These are phyloP conservation scores for Hibiscus trionum DNA, from an alignment of 345 rosid species.

Conservation along the genomic window DNA sequence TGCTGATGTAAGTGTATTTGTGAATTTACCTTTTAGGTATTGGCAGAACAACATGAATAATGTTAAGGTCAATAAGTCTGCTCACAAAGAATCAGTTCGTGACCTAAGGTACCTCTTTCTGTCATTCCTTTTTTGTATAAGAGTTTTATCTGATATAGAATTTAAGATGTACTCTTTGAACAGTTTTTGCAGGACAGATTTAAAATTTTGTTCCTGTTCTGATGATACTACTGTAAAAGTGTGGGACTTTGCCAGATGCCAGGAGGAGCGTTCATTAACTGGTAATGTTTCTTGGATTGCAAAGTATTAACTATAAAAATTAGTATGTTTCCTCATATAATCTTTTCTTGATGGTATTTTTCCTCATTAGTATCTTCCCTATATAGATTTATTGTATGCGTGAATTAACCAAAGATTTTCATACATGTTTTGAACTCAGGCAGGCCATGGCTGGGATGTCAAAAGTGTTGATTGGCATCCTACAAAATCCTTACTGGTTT, in stretches of 20 bases:
- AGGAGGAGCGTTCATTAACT: constrained; percentile 80
- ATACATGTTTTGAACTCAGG: constrained; percentile 72
- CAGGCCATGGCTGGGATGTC: constrained; percentile 99
- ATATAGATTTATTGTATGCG: neutral
- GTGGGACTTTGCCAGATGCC: constrained; percentile 95
- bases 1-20: neutral
- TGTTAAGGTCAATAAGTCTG: constrained; percentile 89
- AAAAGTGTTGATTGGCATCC: constrained; percentile 99
- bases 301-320: neutral
- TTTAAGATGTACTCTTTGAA: constrained; percentile 19
- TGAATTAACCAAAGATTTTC: constrained; percentile 39
- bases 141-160: neutral
- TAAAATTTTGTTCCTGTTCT: constrained; percentile 97
- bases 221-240: constrained; percentile 97
- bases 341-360: neutral
- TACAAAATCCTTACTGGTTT: constrained; percentile 81
- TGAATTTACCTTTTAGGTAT: constrained; percentile 43
- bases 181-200: constrained; percentile 97
- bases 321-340: neutral
- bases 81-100: constrained; percentile 93
- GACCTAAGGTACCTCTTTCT: constrained; percentile 55
- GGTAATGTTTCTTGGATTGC: constrained; percentile 60
- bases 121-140: neutral
- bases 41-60: constrained; percentile 99
- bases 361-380: neutral